Base-by-base conservation (phyloP, 2,329 filamentous ascomycete species). In the Venturia carpophila region DNA sequence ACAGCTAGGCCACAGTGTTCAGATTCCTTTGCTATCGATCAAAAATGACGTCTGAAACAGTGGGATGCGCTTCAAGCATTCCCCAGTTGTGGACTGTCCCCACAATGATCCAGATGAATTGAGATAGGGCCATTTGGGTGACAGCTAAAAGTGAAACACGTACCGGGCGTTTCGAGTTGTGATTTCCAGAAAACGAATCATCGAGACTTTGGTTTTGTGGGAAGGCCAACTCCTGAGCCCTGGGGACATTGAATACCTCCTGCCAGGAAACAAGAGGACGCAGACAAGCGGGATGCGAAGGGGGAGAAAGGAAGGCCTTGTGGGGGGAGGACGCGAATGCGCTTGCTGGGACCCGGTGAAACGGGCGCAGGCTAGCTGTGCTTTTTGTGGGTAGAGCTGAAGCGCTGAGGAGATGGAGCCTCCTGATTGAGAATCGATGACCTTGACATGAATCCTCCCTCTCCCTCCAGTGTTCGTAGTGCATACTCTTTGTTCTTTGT, bases 41-140 rank as follows among this genome's bases (percentile, higher is more conserved):
- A 27, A 27, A 27, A 21, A 52, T 15, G 21, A 6, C 2, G 47
- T 27, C 7, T n/a, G 45, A 24, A 10, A 11, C n/a, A n/a, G 7
- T 21, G 24, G 47, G 24, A 52, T 49, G 45, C 9, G 45, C 45
- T 49, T 52, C 47, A 52, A 52, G 47, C 47, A 52, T 52, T 52
- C 47, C 47, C 47, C 47, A 52, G 47, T 27, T 3, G 9, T 52
- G 15, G 15, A 52, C 15, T 52, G 21, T 27, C 24, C 21, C 47
- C 47, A 3, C 21, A 24, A 9, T 24, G 19, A 24, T 49, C n/a
- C 24, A 1, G 5, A 13, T 58, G 30, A 37, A 11, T 37, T 58
- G 37, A n/a, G 52, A 21, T 3, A 37, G 52, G 30, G 30, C 11
- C 15, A 58, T 37, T 7, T 11, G 15, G 11, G 9, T 37, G 30